phyloP scores from a whole-genome alignment of 768 basidiomycete species.

The Royoungia palumana region DNA sequence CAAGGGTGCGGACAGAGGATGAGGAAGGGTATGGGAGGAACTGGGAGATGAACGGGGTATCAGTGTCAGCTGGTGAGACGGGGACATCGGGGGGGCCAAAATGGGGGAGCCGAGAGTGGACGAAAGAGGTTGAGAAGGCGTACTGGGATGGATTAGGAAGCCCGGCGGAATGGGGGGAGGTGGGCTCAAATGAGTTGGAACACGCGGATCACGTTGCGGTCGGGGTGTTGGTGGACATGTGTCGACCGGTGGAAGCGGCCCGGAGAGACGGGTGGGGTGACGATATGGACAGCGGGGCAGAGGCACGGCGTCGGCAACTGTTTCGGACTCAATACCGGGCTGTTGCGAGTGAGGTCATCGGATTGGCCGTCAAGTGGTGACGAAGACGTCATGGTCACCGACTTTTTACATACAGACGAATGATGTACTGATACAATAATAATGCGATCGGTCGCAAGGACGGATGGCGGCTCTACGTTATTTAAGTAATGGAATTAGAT shows the following conservation, averaged over 20 bases:
- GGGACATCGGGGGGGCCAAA: conserved; percentile 40
- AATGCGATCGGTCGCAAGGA: conserved; percentile 9
- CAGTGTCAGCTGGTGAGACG: conserved; percentile 3
- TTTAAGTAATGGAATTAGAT: conserved; percentile 19
- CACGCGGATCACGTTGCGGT: conserved; percentile 38
- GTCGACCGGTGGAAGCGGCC: conserved; percentile 29
- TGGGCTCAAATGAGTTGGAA: conserved; percentile 6
- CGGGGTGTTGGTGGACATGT: conserved; percentile 41
- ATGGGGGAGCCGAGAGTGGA: conserved; percentile 87
- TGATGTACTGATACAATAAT: conserved; percentile 16
- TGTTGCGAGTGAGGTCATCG: conserved; percentile 82
- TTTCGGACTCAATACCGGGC: conserved; percentile 82
- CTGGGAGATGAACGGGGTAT: conserved; percentile 56
- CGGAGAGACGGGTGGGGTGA: conserved; percentile 33
- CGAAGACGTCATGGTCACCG: conserved; percentile 15
- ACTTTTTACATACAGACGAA: conserved; percentile 14
- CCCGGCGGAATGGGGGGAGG: conserved; percentile 42
- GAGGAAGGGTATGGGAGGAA: conserved; percentile 66
- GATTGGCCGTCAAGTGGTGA: conserved; percentile 73
- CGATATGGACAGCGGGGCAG: conserved; percentile 42
- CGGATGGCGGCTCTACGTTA: conserved; percentile 29
- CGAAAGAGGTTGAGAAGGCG: conserved; percentile 69
- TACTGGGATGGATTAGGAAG: conserved; percentile 68
- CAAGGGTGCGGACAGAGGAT: conserved; percentile 36
- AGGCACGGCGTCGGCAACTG: conserved; percentile 40